phyloP scores from a whole-genome alignment of 495 filamentous ascomycete species.

The Niebla homalea region DNA sequence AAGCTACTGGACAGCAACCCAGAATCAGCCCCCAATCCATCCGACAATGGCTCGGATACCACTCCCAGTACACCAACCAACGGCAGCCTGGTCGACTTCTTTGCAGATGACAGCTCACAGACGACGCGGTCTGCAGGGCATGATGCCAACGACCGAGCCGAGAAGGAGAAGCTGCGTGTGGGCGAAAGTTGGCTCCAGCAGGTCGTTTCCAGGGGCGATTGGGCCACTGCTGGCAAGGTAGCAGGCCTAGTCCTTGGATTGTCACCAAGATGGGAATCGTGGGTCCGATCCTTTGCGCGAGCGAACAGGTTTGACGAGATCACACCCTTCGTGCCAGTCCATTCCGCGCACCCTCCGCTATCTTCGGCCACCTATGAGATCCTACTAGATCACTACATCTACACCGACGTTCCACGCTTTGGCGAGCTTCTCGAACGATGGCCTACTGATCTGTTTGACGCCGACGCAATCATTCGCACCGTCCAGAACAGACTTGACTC shows the following conservation, averaged over 20 bases:
- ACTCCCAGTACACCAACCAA: slow-evolving; percentile 14
- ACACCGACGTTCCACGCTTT: slow-evolving; percentile 51
- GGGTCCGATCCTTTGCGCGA: slow-evolving; percentile 80
- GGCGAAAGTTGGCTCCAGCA: slow-evolving; percentile 89
- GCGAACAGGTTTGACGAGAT: slow-evolving; percentile 81
- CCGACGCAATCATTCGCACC: slow-evolving; percentile 49
- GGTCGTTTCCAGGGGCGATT: slow-evolving; percentile 56
- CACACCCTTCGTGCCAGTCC: slow-evolving; percentile 63
- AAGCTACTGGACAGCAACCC: slow-evolving; percentile 75
- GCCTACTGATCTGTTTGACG: slow-evolving; percentile 74
- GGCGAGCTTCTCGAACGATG: slow-evolving; percentile 70
- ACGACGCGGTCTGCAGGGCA: slow-evolving; percentile 29
- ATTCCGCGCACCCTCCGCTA: slow-evolving; percentile 62
- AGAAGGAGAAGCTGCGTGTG: slow-evolving; percentile 83
- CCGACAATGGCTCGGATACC: slow-evolving; percentile 30
- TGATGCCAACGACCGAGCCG: slow-evolving; percentile 43
- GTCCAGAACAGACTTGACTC: slow-evolving; percentile 63
- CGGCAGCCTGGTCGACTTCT: slow-evolving; percentile 57
- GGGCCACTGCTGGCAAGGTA: slow-evolving; percentile 61
- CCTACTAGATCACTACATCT: slow-evolving; percentile 74
- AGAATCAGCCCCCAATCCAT: slow-evolving; percentile 26
- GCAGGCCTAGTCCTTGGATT: slow-evolving; percentile 69
- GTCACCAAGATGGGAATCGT: slow-evolving; percentile 82
- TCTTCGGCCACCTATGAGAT: slow-evolving; percentile 74
- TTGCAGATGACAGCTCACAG: slow-evolving; percentile 58